Conservation (phyloP, 2,329 filamentous ascomycete genomes). For the Exophiala dermatitidis region DNA sequence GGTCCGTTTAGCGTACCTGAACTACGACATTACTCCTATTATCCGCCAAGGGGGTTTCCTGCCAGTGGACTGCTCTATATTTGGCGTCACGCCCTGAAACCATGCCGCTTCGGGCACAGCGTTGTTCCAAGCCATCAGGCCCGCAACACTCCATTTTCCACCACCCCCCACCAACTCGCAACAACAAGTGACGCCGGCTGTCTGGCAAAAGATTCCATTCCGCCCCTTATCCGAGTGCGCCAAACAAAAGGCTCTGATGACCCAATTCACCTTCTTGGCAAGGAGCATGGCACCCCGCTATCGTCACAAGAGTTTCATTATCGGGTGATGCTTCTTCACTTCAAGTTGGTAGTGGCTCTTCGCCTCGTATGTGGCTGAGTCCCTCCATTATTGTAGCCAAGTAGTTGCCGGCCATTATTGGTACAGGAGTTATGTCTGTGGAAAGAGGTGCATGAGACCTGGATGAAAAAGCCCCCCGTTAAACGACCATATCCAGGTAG, state of each 20-base stretch:
- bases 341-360: too few relatives aligned
- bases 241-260: too few relatives aligned
- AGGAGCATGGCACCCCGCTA: background rate
- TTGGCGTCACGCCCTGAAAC: constrained; percentile 15
- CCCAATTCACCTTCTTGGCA: too few relatives aligned
- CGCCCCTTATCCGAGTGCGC: constrained; percentile 10
- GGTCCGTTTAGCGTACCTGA: constrained; percentile 18
- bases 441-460: too few relatives aligned
- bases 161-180: constrained; percentile 13
- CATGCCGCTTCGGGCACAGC: constrained; percentile 5
- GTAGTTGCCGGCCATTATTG: too few relatives aligned
- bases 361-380: too few relatives aligned
- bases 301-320: background rate
- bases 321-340: too few relatives aligned
- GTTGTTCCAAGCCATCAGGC: constrained; percentile 11
- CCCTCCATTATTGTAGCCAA: too few relatives aligned
- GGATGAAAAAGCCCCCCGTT: too few relatives aligned
- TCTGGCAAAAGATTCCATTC: constrained; percentile 13
- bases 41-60: constrained; percentile 3
- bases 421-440: too few relatives aligned
- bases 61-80: constrained; percentile 14
- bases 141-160: constrained; percentile 1
- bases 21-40: constrained; percentile 13
- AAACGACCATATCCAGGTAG: too few relatives aligned
- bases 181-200: constrained; percentile 11